Evolutionary conservation across 768 basidiomycete genomes (phyloP), one percentile per base, ranked within the genome.

Genomic region (Mycena alexandri): DNA sequence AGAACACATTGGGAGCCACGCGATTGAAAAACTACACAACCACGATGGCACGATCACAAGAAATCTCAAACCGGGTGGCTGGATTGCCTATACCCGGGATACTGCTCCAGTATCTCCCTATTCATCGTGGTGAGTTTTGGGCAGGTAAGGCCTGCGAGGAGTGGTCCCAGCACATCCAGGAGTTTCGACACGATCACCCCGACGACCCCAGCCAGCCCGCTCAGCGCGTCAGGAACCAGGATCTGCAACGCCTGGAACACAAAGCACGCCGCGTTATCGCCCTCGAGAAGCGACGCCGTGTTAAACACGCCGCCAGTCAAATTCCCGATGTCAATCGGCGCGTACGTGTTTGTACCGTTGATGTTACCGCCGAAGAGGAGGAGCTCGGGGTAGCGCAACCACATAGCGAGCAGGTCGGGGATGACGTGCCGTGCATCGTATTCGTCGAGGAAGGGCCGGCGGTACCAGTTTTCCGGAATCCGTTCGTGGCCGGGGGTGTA

Each of bases 381-480:
- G 7, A 47, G 48, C n/a, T 64, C 43, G 1, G 54, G 54, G 54
- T 47, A 57, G 11, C 1, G 2, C 25, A 12, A 0, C 54, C 54
- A 56, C 54, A 64, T 38, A 21, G 8, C 9, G 36, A 50, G 33
- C 12, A 64, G 11, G 19, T 50, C 54, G 11, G 34, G n/a, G 9
- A 56, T 4, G 10, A 12, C 48, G 19, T 50, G 48, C 25, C 14
- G 2, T 5, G n/a, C 21, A 25, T 36, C 16, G 54, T 54, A 47
- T n/a, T 19, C 17, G 42, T 43, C 50, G 12, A 12, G 9, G 41
- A 24, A 17, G 14, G 61, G 51, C 0, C 67, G 55, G 5, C 67
- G 54, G 46, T 69, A 69, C 56, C 56, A 69, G 33, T 44, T 46
- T 17, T 34, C 12, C 14, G 67, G 67, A 21, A 64, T 64, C 22